phyloP scores from a whole-genome alignment of 2,329 filamentous ascomycete species.

The Rutstroemia sp. region DNA sequence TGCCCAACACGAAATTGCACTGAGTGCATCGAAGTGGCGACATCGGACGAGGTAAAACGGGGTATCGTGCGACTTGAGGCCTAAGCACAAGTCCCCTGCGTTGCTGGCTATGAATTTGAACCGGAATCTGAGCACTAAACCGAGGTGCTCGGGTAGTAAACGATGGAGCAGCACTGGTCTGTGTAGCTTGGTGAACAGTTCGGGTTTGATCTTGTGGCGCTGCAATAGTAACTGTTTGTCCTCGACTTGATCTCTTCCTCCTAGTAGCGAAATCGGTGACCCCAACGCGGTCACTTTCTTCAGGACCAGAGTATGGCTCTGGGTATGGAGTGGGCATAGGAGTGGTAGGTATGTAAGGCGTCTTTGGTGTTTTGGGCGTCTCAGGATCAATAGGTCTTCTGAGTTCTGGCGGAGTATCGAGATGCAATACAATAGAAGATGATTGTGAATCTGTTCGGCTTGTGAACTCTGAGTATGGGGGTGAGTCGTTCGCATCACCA shows the following conservation, averaged over 20 bases:
- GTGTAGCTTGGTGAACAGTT: not conserved
- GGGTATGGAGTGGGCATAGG: not conserved
- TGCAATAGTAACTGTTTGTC: not conserved
- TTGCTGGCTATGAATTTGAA: slow-evolving; percentile 1
- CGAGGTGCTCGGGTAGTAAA: slow-evolving; percentile 5
- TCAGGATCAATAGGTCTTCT: not conserved
- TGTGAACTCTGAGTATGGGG: slow-evolving; percentile 4
- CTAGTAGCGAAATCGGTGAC: not conserved
- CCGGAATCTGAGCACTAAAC: slow-evolving; percentile 4
- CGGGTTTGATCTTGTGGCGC: not conserved
- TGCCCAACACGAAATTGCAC: not conserved
- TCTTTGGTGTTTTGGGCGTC: not conserved
- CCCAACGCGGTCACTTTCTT: not conserved
- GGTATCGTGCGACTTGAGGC: not conserved
- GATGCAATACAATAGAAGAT: slow-evolving; percentile 9
- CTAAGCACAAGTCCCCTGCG: slow-evolving; percentile 4
- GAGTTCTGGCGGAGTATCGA: slow-evolving; percentile 6
- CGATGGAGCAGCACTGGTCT: slow-evolving; percentile 4
- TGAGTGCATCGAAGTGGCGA: not conserved
- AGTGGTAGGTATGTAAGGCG: not conserved
- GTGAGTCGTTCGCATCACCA: slow-evolving; percentile 7
- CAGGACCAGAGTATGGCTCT: not conserved
- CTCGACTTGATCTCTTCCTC: not conserved
- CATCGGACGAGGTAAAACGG: not conserved
- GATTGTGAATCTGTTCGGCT: slow-evolving; percentile 2